A percentile compares a stretch with the other conserved stretches of the same genome.
Evolutionary conservation across 2,329 filamentous ascomycete genomes (phyloP).

Genomic region (Huntiella decipiens): DNA sequence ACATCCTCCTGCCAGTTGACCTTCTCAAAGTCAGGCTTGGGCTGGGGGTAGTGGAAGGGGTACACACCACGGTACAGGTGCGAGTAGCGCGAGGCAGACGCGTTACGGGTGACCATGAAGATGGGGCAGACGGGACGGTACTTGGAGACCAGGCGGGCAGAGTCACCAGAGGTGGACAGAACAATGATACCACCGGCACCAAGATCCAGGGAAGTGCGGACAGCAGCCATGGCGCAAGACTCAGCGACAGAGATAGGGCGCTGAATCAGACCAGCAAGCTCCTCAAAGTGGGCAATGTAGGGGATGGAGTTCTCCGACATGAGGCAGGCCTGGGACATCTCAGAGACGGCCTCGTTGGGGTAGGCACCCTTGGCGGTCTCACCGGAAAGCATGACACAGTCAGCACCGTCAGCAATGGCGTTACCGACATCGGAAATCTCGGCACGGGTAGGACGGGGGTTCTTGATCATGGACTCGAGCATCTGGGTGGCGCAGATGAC

Average conservation of each 20-base stretch:
- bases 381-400: slow-evolving; percentile 98
- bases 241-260: slow-evolving; percentile 76
- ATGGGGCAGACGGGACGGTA: slow-evolving; percentile 98
- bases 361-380: slow-evolving; percentile 98
- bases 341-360: slow-evolving; percentile 73
- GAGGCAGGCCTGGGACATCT: slow-evolving; percentile 98
- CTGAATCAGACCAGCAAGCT: slow-evolving; percentile 67
- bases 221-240: slow-evolving; percentile 92
- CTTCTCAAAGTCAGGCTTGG: slow-evolving; percentile 84
- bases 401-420: slow-evolving; percentile 83
- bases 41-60: slow-evolving; percentile 83
- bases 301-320: slow-evolving; percentile 94
- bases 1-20: slow-evolving; percentile 98
- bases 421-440: slow-evolving; percentile 98
- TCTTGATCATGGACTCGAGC: slow-evolving; percentile 99
- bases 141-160: slow-evolving; percentile 89
- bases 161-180: slow-evolving; percentile 85
- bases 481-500: slow-evolving; percentile 99
- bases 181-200: slow-evolving; percentile 93
- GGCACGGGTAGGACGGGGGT: slow-evolving; percentile 90
- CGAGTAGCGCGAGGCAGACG: slow-evolving; percentile 66
- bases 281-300: slow-evolving; percentile 91
- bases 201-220: slow-evolving; percentile 86
- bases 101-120: slow-evolving; percentile 92
- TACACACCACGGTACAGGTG: slow-evolving; percentile 97